Percentiles rank a stretch among this genome's conserved stretches.
These are phyloP conservation scores for Canavalia ensiformis DNA, from an alignment of 306 rosid species.

Conservation along the genomic window DNA sequence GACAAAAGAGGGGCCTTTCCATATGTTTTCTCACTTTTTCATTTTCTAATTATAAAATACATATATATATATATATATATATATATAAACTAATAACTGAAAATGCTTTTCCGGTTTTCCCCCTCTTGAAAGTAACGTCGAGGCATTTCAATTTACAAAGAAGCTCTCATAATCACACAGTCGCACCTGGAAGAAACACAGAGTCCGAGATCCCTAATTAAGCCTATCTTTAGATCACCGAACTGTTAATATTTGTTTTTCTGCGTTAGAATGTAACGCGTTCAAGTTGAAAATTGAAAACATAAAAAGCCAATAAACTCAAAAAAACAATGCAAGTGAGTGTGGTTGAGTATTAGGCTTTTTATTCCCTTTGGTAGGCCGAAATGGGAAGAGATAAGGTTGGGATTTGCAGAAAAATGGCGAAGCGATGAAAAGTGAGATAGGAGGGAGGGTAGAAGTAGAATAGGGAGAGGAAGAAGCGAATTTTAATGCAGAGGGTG, in stretches of 20 bases:
- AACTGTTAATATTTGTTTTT: slow-evolving; percentile 28
- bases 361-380: not conserved
- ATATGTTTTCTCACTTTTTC: slow-evolving; percentile 44
- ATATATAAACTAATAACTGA: not conserved
- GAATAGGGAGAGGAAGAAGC: not conserved
- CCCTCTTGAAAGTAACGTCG: not conserved
- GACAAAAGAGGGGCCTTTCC: slow-evolving; percentile 54
- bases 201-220: slow-evolving; percentile 42
- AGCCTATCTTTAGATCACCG: not conserved
- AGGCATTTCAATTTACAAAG: slow-evolving; percentile 26
- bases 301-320: not conserved
- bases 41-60: slow-evolving; percentile 11
- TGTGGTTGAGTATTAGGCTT: no score
- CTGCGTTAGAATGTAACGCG: slow-evolving; percentile 25
- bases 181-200: slow-evolving; percentile 25
- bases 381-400: slow-evolving; percentile 45
- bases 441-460: no score
- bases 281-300: slow-evolving; percentile 22
- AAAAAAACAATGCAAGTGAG: no score
- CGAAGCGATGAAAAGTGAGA: not conserved
- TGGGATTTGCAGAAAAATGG: slow-evolving; percentile 38
- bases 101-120: not conserved
- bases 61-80: no score
- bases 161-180: not conserved
- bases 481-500: not conserved